phyloP scores from a whole-genome alignment of 2,329 filamentous ascomycete genomes.

The Colletotrichum liriopes region DNA sequence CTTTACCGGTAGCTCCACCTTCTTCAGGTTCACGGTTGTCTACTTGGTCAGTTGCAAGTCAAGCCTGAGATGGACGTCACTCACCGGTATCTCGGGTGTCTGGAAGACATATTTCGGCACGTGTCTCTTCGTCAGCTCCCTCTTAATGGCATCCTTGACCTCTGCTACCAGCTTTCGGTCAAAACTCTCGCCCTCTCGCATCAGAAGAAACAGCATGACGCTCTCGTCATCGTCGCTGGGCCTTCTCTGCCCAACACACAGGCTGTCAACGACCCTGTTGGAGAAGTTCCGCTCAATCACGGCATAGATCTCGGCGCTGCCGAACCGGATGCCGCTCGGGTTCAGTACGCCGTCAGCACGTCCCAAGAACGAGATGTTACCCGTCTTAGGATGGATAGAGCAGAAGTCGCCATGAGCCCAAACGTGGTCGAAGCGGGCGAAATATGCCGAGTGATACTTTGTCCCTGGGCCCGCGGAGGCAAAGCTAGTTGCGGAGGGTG shows the following conservation, averaged over 20 bases:
- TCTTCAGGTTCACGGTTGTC: slow-evolving; percentile 88
- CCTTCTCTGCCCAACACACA: slow-evolving; percentile 85
- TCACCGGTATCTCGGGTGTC: slow-evolving; percentile 84
- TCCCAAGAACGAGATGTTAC: slow-evolving; percentile 77
- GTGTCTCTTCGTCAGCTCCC: slow-evolving; percentile 79
- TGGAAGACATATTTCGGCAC: slow-evolving; percentile 86
- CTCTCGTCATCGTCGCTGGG: slow-evolving; percentile 69
- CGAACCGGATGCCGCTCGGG: slow-evolving; percentile 84
- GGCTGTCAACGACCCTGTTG: slow-evolving; percentile 75
- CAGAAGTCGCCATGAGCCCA: slow-evolving; percentile 92
- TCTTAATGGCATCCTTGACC: slow-evolving; percentile 76
- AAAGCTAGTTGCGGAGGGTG: slow-evolving; percentile 45
- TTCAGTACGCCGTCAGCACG: slow-evolving; percentile 86
- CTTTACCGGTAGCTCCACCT: slow-evolving; percentile 88
- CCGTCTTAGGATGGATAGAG: slow-evolving; percentile 77
- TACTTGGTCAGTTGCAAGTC: slow-evolving; percentile 53
- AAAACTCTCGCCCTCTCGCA: slow-evolving; percentile 71
- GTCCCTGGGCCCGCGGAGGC: slow-evolving; percentile 62
- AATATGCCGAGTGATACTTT: slow-evolving; percentile 74
- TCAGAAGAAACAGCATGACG: slow-evolving; percentile 70
- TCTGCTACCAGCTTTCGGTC: slow-evolving; percentile 67
- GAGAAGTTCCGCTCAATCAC: slow-evolving; percentile 79
- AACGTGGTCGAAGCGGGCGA: slow-evolving; percentile 74
- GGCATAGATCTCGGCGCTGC: slow-evolving; percentile 84
- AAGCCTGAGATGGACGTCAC: slow-evolving; percentile 50